Evolutionary conservation across 305 asterid genomes (phyloP).

Genomic region (Fraxinus angustifolia): DNA sequence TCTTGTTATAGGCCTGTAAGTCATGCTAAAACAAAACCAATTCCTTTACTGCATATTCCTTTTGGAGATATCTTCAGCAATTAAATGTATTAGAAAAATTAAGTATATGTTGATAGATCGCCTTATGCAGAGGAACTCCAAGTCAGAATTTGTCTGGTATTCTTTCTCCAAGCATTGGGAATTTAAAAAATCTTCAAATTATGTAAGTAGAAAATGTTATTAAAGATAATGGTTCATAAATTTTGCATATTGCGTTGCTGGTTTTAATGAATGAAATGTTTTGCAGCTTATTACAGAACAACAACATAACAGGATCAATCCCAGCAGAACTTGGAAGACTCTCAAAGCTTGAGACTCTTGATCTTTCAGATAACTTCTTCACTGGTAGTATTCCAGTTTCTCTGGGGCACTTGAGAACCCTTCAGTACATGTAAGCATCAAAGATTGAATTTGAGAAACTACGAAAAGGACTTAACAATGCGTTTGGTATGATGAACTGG

Average conservation of each 20-base stretch:
- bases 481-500: not conserved
- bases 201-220: conserved; percentile 45
- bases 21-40: not conserved
- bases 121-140: conserved; percentile 75
- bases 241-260: conserved; percentile 12
- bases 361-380: conserved; percentile 72
- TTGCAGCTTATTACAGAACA: conserved; percentile 78
- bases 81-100: not conserved
- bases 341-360: conserved; percentile 72
- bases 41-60: not conserved
- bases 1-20: conserved; percentile 91
- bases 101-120: conserved; percentile 27
- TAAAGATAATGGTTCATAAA: not conserved
- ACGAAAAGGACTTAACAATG: not conserved
- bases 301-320: conserved; percentile 70
- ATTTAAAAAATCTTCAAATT: conserved; percentile 77
- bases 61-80: not conserved
- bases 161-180: conserved; percentile 83
- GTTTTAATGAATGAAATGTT: conserved; percentile 1
- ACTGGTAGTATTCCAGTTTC: conserved; percentile 65
- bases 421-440: conserved; percentile 69
- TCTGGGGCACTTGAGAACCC: conserved; percentile 53
- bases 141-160: conserved; percentile 79
- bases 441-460: not conserved
- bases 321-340: conserved; percentile 72